Evolutionary conservation across 2,329 filamentous ascomycete genomes (phyloP), one percentile per base, ranked within the genome.

Genomic region (Calonectria hawksworthii): DNA sequence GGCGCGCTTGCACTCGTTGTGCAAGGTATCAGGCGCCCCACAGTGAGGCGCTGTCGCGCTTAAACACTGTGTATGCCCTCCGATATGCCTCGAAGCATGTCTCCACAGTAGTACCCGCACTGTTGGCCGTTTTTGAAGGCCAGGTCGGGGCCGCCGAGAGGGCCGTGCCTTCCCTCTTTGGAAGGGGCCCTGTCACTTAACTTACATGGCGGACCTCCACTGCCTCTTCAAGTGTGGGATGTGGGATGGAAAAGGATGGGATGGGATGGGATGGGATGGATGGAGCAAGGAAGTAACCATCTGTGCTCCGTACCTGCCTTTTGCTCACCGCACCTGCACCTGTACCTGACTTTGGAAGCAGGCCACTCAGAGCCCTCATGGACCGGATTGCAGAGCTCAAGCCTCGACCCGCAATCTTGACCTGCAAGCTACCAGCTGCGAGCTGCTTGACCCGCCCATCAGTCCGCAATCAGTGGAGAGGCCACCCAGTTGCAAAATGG

Each of bases 1-100:
- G 78, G 78, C 79, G 79, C 79, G 74, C 74, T 77, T 77, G 75
- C 79, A 75, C 74, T 72, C 72, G 78, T 70, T 3, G 72, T 66
- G 64, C 73, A 77, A 67, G 79, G 79, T 34, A 47, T n/a, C 44
- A 63, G 71, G 61, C 67, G 75, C 69, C 75, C 78, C 79, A 79
- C 76, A 66, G 72, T 74, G 50, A 68, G 56, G 72, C 72, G 51
- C 56, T 72, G 52, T 34, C 56, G 52, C 73, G 36, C 23, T 54
- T 30, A n/a, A n/a, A 63, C 75, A 80, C 79, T 80, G 79, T 80
- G 65, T 38, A 38, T 47, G 18, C 44, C 32, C 70, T 18, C 59
- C 36, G 5, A 21, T 61, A 54, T 51, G 34, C 11, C 21, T 28
- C 11, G 51, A 54, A 21, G 28, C 16, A 4, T 16, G 28, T 56